Conservation (phyloP, 805 yeast genomes). For the Wickerhamomyces strasburgensis region DNA sequence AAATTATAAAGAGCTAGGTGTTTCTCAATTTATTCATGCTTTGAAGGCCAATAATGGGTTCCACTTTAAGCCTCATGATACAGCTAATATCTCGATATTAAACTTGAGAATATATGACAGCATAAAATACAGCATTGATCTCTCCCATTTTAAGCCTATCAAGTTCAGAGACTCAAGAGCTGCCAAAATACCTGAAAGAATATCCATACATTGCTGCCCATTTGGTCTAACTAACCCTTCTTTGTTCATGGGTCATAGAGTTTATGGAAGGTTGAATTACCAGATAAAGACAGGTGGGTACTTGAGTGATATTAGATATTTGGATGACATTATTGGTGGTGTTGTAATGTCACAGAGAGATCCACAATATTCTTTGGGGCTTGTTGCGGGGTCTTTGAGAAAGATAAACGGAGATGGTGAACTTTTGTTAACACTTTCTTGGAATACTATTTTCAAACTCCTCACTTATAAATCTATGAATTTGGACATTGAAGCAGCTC, state of each 20-base stretch:
- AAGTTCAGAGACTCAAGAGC: constrained; percentile 6
- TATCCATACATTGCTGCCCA: constrained; percentile 23
- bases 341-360: constrained; percentile 13
- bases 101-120: constrained; percentile 12
- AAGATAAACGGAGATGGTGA: constrained; percentile 28
- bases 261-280: constrained; percentile 19
- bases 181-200: constrained; percentile 15
- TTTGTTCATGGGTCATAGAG: constrained; percentile 20
- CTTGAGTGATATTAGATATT: constrained; percentile 22
- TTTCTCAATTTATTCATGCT: constrained; percentile 7
- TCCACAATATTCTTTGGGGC: constrained; percentile 15
- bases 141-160: constrained; percentile 13
- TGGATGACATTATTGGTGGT: constrained; percentile 26
- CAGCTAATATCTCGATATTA: constrained; percentile 11
- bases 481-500: neutral
- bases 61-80: constrained; percentile 15
- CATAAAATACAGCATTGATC: neutral
- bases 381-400: constrained; percentile 19
- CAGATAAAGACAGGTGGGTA: constrained; percentile 14
- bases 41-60: constrained; percentile 13
- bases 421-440: constrained; percentile 20
- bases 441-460: constrained; percentile 19
- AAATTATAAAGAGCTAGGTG: neutral
- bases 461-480: constrained; percentile 8
- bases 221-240: constrained; percentile 28